Evolutionary conservation across 495 filamentous ascomycete genomes (phyloP).

Genomic region (Aspergillus taichungensis): DNA sequence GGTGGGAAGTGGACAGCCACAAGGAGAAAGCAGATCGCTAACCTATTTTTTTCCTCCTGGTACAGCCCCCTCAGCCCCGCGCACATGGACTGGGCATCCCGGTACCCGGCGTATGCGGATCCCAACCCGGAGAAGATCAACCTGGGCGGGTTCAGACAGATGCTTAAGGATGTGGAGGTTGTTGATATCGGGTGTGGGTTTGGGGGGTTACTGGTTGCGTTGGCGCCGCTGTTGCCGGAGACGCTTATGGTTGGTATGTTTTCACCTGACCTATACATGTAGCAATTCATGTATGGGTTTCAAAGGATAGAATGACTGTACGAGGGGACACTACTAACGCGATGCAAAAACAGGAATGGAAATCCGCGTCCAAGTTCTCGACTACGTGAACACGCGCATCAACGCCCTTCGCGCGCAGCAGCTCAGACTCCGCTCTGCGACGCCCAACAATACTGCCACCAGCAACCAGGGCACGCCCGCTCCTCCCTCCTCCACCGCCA

Average conservation of each 20-base stretch:
- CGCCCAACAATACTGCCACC: neutral
- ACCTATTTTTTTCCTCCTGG: neutral
- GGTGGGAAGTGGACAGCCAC: too few species aligned
- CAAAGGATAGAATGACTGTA: neutral
- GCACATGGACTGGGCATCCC: slow-evolving; percentile 82
- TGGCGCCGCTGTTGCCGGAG: slow-evolving; percentile 72
- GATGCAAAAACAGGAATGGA: slow-evolving; percentile 55
- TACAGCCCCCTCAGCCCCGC: slow-evolving; percentile 69
- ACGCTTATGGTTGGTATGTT: slow-evolving; percentile 68
- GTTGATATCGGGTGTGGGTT: slow-evolving; percentile 97
- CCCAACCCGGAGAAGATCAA: slow-evolving; percentile 25
- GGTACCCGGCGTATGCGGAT: slow-evolving; percentile 67
- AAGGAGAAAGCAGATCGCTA: too few species aligned
- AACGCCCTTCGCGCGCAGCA: slow-evolving; percentile 66
- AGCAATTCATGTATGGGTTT: too few species aligned
- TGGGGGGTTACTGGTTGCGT: slow-evolving; percentile 79
- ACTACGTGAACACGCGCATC: slow-evolving; percentile 82
- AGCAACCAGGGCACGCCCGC: neutral
- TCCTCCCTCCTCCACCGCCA: slow-evolving; percentile 7
- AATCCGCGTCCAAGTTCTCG: slow-evolving; percentile 79
- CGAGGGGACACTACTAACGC: slow-evolving; percentile 1
- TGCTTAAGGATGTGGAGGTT: slow-evolving; percentile 71
- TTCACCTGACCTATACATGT: neutral
- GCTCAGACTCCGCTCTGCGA: slow-evolving; percentile 25
- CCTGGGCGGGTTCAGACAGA: slow-evolving; percentile 26